These are phyloP conservation scores for Hyparrhenia diplandra DNA, from an alignment of 176 grass and related monocot genomes.

Conservation along the genomic window DNA sequence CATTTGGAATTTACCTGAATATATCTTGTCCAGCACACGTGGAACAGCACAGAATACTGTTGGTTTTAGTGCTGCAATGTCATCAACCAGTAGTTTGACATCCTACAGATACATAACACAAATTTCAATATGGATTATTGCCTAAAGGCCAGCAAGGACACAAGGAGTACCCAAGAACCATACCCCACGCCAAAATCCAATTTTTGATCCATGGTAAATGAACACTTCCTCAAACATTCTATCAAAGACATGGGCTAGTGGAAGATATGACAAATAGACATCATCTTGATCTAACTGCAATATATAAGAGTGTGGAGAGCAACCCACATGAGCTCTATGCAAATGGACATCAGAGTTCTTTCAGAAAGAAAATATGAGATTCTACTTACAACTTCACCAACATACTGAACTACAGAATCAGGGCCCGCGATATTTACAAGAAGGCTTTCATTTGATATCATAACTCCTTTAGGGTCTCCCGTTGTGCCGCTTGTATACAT, in stretches of 20 bases:
- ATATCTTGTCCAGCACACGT: constrained; percentile 90
- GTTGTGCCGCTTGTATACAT: constrained; percentile 99
- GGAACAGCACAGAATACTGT: constrained; percentile 92
- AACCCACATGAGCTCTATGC: constrained; percentile 13
- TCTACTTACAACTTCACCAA: constrained; percentile 60
- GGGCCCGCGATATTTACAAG: constrained; percentile 51
- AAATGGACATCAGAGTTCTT: not conserved
- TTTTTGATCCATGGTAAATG: constrained; percentile 75
- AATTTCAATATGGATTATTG: constrained; percentile 18
- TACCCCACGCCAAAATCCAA: constrained; percentile 97
- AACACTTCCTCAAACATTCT: constrained; percentile 79
- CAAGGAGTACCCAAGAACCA: constrained; percentile 17
- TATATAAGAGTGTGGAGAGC: not conserved
- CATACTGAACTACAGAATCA: constrained; percentile 36
- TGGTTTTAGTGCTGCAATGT: constrained; percentile 74
- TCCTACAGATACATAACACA: constrained; percentile 51
- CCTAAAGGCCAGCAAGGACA: not conserved
- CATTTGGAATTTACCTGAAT: constrained; percentile 58
- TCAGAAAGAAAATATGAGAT: not conserved
- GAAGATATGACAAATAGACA: constrained; percentile 95
- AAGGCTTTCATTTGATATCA: constrained; percentile 81
- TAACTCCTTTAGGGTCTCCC: constrained; percentile 90
- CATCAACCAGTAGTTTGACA: constrained; percentile 83
- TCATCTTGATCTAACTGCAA: constrained; percentile 65
- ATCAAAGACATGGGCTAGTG: constrained; percentile 91